Conservation (phyloP, 2,329 filamentous ascomycete species). For the Sarocladium strictum region DNA sequence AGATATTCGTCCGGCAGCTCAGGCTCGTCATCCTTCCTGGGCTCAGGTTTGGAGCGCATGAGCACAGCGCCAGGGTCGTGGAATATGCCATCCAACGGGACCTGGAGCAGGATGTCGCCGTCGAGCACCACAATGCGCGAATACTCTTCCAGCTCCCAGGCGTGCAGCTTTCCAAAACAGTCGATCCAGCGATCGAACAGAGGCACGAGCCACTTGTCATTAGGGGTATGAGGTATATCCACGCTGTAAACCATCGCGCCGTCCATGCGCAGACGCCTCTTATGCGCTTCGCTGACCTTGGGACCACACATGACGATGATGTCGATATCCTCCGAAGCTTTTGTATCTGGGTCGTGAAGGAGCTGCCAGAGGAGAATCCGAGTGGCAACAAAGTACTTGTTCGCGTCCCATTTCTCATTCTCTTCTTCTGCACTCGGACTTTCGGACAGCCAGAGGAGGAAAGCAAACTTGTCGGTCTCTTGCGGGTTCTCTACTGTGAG, state of each 20-base stretch:
- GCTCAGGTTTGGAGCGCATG: constrained; percentile 1
- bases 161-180: constrained; percentile 5
- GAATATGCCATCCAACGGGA: constrained; percentile 7
- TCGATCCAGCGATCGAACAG: constrained; percentile 2
- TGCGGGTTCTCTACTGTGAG: neutral
- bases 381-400: constrained; percentile 9
- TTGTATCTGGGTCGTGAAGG: constrained; percentile 6
- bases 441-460: neutral
- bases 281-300: constrained; percentile 6
- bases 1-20: constrained; percentile 8
- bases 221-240: neutral
- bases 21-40: constrained; percentile 6
- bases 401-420: neutral
- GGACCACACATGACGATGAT: constrained; percentile 5
- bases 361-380: constrained; percentile 9
- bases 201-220: constrained; percentile 9
- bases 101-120: constrained; percentile 7
- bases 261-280: constrained; percentile 4
- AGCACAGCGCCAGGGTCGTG: constrained; percentile 4
- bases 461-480: neutral
- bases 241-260: constrained; percentile 4
- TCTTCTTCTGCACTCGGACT: neutral
- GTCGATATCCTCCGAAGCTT: neutral
- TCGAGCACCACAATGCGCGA: constrained; percentile 9
- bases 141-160: constrained; percentile 10